Evolutionary conservation across 2,329 filamentous ascomycete species (phyloP).

Genomic region (Escovopsis sp.): DNA sequence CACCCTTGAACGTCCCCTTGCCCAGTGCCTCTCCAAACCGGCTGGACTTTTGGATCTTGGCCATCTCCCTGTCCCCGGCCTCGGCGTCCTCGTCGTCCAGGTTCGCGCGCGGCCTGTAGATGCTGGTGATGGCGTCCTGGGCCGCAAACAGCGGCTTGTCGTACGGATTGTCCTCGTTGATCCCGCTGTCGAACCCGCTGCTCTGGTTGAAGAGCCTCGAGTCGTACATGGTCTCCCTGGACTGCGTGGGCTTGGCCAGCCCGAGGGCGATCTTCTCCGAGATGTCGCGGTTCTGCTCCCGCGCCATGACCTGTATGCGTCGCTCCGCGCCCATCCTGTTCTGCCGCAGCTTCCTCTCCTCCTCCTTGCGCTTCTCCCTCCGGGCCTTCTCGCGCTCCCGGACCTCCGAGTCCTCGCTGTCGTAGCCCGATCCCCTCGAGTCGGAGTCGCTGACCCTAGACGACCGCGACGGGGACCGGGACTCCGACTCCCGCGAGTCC

Average conservation of each 20-base stretch:
- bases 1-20: constrained; percentile 80
- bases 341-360: constrained; percentile 80
- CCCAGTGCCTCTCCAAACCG: constrained; percentile 79
- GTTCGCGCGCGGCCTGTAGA: constrained; percentile 70
- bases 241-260: constrained; percentile 84
- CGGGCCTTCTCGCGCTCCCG: constrained; percentile 65
- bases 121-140: constrained; percentile 85
- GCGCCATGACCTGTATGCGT: constrained; percentile 79
- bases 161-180: constrained; percentile 96
- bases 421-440: constrained; percentile 29
- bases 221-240: constrained; percentile 92
- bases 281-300: constrained; percentile 92
- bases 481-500: constrained; percentile 13
- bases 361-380: constrained; percentile 63
- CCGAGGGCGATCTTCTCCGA: constrained; percentile 93
- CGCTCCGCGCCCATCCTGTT: constrained; percentile 92
- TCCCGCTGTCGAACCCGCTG: constrained; percentile 76
- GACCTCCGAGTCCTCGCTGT: constrained; percentile 53
- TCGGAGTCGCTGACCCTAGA: constrained; percentile 39
- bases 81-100: constrained; percentile 67
- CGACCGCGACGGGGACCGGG: constrained; percentile 23
- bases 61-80: constrained; percentile 68
- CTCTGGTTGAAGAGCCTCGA: constrained; percentile 88
- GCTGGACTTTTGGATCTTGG: constrained; percentile 70
- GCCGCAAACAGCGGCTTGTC: constrained; percentile 95